Evolutionary conservation across 1,284 basidiomycete species (phyloP), one percentile per base, ranked within the genome.

Genomic region (Tremellales sp.): DNA sequence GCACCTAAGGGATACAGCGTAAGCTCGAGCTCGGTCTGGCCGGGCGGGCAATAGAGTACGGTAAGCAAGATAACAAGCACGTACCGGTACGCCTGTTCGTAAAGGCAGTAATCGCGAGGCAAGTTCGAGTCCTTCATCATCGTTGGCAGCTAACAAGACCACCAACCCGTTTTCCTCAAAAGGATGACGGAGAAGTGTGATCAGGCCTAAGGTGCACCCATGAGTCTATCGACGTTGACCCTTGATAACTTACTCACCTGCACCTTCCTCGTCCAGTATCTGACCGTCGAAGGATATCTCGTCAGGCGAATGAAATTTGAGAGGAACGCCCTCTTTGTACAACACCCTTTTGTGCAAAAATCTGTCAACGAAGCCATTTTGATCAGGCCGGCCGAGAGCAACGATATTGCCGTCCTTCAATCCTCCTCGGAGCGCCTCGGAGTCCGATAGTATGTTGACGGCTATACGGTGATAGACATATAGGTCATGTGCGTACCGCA

Each of bases 181-280:
- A 1, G 85, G 84, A 68, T 86, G 85, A 12, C 85, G 84, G 53
- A 85, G 83, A 3, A 85, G 76, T 57, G 87, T 83, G 41, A 88
- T 60, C 22, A 84, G 69, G n/a, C 83, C 84, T 81, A 42, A n/a
- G n/a, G n/a, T n/a, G n/a, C n/a, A n/a, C n/a, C n/a, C n/a, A n/a
- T n/a, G n/a, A n/a, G n/a, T n/a, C n/a, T n/a, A n/a, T n/a, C n/a
- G n/a, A n/a, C n/a, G n/a, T n/a, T n/a, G n/a, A n/a, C n/a, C n/a
- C n/a, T n/a, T n/a, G n/a, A 10, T 0, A 39, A 8, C 17, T n/a
- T 26, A 54, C 59, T 49, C 47, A 68, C 74, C 75, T 36, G 69
- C 61, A 8, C 64, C 64, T 11, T 27, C 12, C 22, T 69, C 70
- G 41, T 64, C 62, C 21, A 75, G 51, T 7, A 60, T 24, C 24